phyloP scores from a whole-genome alignment of 495 filamentous ascomycete species.

The Penicillium bialowiezense region DNA sequence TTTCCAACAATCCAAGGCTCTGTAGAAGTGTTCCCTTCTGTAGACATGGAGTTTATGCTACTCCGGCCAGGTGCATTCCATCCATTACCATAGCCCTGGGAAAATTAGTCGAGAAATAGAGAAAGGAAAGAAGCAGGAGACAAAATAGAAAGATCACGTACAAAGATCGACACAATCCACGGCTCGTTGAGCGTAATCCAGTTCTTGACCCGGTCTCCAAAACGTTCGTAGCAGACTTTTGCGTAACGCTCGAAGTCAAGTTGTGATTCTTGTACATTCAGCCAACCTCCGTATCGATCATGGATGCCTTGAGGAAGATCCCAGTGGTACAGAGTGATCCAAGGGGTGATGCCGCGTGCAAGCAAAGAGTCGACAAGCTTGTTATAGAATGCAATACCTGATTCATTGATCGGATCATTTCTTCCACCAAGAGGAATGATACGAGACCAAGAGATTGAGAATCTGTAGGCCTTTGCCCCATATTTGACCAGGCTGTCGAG shows the following conservation, averaged over 20 bases:
- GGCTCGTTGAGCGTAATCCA: conserved; percentile 54
- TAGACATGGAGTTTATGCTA: conserved; percentile 22
- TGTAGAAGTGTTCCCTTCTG: conserved; percentile 19
- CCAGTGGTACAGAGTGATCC: conserved; percentile 49
- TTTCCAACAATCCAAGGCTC: conserved; percentile 47
- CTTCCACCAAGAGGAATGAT: conserved; percentile 55
- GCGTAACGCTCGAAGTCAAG: conserved; percentile 44
- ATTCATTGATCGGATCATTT: conserved; percentile 30
- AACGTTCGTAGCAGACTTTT: conserved; percentile 32
- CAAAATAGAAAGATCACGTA: neutral
- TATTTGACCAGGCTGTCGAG: conserved; percentile 60
- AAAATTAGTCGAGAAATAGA: neutral
- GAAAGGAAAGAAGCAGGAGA: no score
- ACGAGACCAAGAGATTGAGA: conserved; percentile 68
- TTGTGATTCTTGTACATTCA: conserved; percentile 37
- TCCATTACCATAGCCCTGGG: conserved; percentile 13
- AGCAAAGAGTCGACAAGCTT: conserved; percentile 40
- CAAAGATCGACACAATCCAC: conserved; percentile 39
- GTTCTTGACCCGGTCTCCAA: conserved; percentile 41
- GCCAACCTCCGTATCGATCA: conserved; percentile 39
- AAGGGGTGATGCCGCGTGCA: conserved; percentile 34
- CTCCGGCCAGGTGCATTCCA: conserved; percentile 16
- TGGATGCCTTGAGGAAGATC: conserved; percentile 42
- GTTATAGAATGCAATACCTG: conserved; percentile 40
- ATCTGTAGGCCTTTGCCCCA: conserved; percentile 61